Conservation (phyloP, 352 stramenopile genomes). For the Nothophytophthora sp. region DNA sequence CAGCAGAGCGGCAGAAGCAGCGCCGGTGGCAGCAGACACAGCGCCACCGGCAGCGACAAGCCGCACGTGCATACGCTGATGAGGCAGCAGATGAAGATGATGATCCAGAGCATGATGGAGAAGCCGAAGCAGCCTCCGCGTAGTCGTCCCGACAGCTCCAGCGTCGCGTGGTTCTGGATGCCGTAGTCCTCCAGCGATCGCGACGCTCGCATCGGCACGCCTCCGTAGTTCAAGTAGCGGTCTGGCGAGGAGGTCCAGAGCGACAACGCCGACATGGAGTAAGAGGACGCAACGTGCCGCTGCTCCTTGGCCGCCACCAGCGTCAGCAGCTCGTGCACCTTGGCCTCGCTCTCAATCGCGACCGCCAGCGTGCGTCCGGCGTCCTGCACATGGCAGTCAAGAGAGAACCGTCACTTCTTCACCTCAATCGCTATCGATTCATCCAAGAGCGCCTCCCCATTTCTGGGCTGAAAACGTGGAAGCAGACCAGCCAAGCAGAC, state of each 20-base stretch:
- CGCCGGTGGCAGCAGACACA: slow-evolving; percentile 58
- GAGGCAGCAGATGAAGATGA: slow-evolving; percentile 75
- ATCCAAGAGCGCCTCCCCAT: no score
- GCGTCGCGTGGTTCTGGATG: slow-evolving; percentile 70
- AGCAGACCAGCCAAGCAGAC: not conserved
- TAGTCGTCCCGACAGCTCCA: slow-evolving; percentile 41
- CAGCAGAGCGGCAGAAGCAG: slow-evolving; percentile 72
- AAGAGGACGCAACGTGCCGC: no score
- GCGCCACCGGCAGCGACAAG: slow-evolving; percentile 56
- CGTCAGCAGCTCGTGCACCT: slow-evolving; percentile 39
- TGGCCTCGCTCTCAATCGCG: slow-evolving; percentile 25
- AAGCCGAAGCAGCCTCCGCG: slow-evolving; percentile 72
- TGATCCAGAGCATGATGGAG: slow-evolving; percentile 76
- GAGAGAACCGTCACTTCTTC: not conserved
- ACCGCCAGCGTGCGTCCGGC: slow-evolving; percentile 41
- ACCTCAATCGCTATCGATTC: not conserved
- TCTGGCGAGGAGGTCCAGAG: not conserved
- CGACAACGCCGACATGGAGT: not conserved
- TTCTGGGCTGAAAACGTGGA: not conserved
- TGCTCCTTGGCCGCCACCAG: slow-evolving; percentile 29
- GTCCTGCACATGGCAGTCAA: slow-evolving; percentile 25
- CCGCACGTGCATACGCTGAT: slow-evolving; percentile 78
- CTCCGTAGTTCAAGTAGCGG: slow-evolving; percentile 61
- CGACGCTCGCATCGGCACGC: slow-evolving; percentile 50
- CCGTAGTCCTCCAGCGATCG: slow-evolving; percentile 58